phyloP scores from a whole-genome alignment of 129 eudicot genomes.

The Smallanthus sonchifolius region DNA sequence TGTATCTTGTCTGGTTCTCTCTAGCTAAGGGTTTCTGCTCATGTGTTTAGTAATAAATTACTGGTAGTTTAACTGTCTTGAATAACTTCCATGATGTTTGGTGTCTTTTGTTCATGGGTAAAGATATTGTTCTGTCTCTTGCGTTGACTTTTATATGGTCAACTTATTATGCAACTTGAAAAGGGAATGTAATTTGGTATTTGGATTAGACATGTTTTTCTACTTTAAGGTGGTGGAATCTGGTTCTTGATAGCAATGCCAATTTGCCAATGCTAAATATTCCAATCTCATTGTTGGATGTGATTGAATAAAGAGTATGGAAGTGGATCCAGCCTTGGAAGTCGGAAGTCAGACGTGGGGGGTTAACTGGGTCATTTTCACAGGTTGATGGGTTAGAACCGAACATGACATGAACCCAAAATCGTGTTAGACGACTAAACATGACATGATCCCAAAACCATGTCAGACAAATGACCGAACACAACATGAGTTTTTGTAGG shows the following conservation, averaged over 20 bases:
- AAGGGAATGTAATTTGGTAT: slow-evolving; percentile 1
- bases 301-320: neutral
- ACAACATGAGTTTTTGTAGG: too few relatives aligned
- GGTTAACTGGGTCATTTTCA: too few relatives aligned
- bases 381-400: too few relatives aligned
- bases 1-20: slow-evolving; percentile 16
- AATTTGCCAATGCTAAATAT: slow-evolving; percentile 20
- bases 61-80: slow-evolving; percentile 20
- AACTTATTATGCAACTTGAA: slow-evolving; percentile 16
- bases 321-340: neutral
- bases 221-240: slow-evolving; percentile 19
- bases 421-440: too few relatives aligned
- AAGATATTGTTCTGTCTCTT: slow-evolving; percentile 8
- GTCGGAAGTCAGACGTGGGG: neutral
- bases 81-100: slow-evolving; percentile 21
- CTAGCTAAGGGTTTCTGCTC: slow-evolving; percentile 26
- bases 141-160: slow-evolving; percentile 23
- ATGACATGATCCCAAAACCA: too few relatives aligned
- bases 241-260: slow-evolving; percentile 30
- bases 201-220: slow-evolving; percentile 16
- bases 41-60: slow-evolving; percentile 23
- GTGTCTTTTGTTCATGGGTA: slow-evolving; percentile 20
- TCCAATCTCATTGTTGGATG: slow-evolving; percentile 16
- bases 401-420: too few relatives aligned
- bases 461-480: too few relatives aligned